Base-by-base conservation (phyloP, 108 stramenopile species). In the Fragilaria crotonensis region DNA sequence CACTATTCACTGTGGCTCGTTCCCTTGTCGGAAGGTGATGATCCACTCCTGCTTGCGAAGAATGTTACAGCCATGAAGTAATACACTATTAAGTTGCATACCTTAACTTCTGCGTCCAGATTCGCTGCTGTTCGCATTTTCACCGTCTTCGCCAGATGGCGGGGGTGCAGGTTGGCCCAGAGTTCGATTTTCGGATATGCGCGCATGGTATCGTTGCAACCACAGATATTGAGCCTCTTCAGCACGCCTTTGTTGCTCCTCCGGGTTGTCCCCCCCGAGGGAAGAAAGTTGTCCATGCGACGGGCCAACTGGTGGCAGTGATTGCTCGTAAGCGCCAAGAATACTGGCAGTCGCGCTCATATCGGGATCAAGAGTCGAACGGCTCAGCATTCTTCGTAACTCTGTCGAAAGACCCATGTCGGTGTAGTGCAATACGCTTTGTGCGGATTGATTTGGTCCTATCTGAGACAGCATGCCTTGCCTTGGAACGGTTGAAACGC, bases 331-430 rank as follows among this genome's bases (percentile, higher is more conserved):
- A 41, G 36, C 22, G 2, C 4, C 26, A 14, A 20, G 29, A 47
- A 61, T 30, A 4, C 30, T 61, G 3, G 41, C 47, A 1, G 45
- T 1, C 1, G 25, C 28, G 21, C 57, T 58, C 26, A 59, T n/a
- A 4, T 17, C 25, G 4, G 56, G 48, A 48, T 57, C 60, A 27
- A 78, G 57, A 18, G 60, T 63, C 25, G 73, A 75, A 4, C 54
- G 56, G 55, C 75, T 69, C 20, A 76, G 68, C 26, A 79, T 33
- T 11, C 66, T 57, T 54, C 58, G 49, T 18, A 79, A 57, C 48
- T 79, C 73, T 58, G 71, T 71, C 11, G 78, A 79, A 5, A 79
- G 36, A 22, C 68, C 72, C 51, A 48, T 46, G 44, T 78, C 77
- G n/a, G 68, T 69, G 65, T 74, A 78, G 44, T 74, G 68, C 44